Evolutionary conservation across 352 stramenopile genomes (phyloP), one percentile per base, ranked within the genome.

Genomic region (Phytophthora kernoviae): DNA sequence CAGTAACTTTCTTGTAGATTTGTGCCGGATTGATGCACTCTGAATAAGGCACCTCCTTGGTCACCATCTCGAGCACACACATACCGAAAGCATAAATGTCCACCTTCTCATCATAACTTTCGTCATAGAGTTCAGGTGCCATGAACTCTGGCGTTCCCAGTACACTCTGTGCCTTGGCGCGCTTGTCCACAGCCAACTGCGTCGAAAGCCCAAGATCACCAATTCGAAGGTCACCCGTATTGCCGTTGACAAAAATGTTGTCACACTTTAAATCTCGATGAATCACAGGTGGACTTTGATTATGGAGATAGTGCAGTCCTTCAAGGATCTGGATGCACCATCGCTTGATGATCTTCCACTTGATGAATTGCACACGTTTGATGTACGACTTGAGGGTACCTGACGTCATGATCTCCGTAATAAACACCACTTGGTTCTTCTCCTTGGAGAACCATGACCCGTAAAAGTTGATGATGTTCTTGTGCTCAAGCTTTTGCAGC

Each of bases 381-480:
- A 99, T 98, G 64, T 99, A 99, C 47, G 78, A 96, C 59, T 97
- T 98, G 39, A 98, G 79, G 24, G 88, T 97, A 17, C 94, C 97
- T 6, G 93, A 98, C 1, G 92, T 98, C 70, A 99, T 94, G 73
- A 99, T 99, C 77, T 99, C 97, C 2, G 98, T 99, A 48, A 99
- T 98, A 65, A 99, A 99, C 65, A 99, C 95, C 5, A 99, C 96
- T 56, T 99, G 87, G 66, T 99, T 97, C 73, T 97, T 96, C 73
- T 99, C 97, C 63, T 98, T 90, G 55, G 97, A 98, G 62, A 99
- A 97, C 97, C 97, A 99, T 45, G 86, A 98, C 46, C 96, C 96
- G 75, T 99, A 98, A 71, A 99, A 99, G 60, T 98, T 98, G 79
- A 99, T 99, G 58, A 99, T 98, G 77, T 99, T 99, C 65, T 98